phyloP scores from a whole-genome alignment of 805 yeast species.

The Nakazawaea wyomingensis region DNA sequence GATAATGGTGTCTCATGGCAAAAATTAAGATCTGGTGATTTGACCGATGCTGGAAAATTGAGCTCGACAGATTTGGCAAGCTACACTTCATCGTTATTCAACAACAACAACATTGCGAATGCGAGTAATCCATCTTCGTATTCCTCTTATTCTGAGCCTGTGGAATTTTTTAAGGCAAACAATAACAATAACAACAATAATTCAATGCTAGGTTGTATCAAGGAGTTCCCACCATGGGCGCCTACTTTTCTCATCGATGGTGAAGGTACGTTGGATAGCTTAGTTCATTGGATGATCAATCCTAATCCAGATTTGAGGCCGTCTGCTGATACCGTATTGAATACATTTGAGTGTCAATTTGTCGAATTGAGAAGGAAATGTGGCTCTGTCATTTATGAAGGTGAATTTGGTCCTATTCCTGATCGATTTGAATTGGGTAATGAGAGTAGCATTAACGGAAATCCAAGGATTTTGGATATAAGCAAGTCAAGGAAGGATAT shows the following conservation, averaged over 20 bases:
- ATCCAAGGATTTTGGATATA: conserved; percentile 9
- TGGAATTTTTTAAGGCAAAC: conserved; percentile 2
- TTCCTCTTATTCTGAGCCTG: conserved; percentile 13
- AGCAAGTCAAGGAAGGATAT: neutral
- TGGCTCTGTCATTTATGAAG: conserved; percentile 93
- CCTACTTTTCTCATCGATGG: conserved; percentile 79
- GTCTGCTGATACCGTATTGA: conserved; percentile 67
- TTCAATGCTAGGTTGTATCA: conserved; percentile 15
- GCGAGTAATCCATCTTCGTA: conserved; percentile 9
- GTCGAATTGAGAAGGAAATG: conserved; percentile 81
- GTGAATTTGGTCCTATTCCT: conserved; percentile 85
- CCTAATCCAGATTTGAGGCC: conserved; percentile 82
- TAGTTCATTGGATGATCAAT: conserved; percentile 84
- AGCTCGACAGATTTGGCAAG: conserved; percentile 61
- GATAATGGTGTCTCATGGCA: conserved; percentile 98
- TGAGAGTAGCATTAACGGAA: conserved; percentile 13
- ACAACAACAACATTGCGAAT: conserved; percentile 16
- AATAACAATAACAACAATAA: conserved; percentile 10
- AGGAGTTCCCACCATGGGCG: conserved; percentile 72
- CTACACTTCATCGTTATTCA: conserved; percentile 13
- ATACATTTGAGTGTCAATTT: conserved; percentile 64
- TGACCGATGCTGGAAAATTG: conserved; percentile 88
- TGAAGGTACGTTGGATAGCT: conserved; percentile 62
- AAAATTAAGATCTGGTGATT: conserved; percentile 87
- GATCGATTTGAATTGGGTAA: conserved; percentile 24